Percentiles rank a stretch among this genome's conserved stretches.
phyloP scores from a whole-genome alignment of 176 grass and related monocot genomes.

The Leersia perrieri region DNA sequence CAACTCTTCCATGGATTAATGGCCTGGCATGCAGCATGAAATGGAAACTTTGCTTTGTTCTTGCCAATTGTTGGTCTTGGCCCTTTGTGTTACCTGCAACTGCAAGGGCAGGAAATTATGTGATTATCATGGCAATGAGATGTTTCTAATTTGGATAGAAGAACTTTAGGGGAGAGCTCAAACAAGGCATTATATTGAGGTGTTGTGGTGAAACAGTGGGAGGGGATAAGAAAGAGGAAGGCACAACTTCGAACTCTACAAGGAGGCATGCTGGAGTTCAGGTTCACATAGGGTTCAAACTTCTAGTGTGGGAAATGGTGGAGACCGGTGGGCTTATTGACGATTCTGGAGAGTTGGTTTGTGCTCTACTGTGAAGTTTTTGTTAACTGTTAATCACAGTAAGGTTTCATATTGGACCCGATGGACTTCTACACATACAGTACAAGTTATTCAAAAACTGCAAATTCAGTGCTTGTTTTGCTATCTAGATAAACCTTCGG shows the following conservation, averaged over 20 bases:
- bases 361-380: background rate
- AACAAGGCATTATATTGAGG: background rate
- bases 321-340: constrained; percentile 7
- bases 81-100: background rate
- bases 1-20: constrained; percentile 28
- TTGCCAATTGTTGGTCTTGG: background rate
- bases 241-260: background rate
- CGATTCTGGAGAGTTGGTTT: background rate
- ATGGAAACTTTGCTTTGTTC: constrained; percentile 28
- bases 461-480: background rate
- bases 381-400: background rate
- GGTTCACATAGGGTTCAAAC: background rate
- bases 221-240: constrained; percentile 29
- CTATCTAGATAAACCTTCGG: background rate
- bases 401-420: background rate
- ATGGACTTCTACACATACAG: background rate
- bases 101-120: background rate
- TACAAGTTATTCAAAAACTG: background rate
- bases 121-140: background rate
- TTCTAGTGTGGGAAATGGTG: background rate
- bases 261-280: background rate
- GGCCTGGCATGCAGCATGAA: background rate
- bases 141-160: background rate
- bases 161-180: background rate
- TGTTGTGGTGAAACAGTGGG: constrained; percentile 15